Conservation (phyloP, 257 asterid genomes). For the Solanum virginianum region DNA sequence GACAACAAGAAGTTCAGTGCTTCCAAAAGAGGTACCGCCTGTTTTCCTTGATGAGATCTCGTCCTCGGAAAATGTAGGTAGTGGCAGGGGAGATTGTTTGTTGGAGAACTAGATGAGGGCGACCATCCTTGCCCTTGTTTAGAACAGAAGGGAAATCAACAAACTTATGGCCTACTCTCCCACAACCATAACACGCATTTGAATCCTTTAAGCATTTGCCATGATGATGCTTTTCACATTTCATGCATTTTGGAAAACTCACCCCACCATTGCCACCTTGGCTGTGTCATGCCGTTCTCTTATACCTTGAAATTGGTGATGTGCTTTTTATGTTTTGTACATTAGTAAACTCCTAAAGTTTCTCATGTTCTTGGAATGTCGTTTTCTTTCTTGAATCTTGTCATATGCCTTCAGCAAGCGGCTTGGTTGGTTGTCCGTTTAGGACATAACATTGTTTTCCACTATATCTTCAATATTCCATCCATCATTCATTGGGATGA, state of each 20-base stretch:
- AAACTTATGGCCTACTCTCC: no score
- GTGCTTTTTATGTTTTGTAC: background rate
- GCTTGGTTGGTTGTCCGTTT: background rate
- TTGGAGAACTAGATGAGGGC: slow-evolving; percentile 52
- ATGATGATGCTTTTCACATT: no score
- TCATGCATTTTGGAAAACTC: no score
- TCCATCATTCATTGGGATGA: background rate
- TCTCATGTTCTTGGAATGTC: background rate
- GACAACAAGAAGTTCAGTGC: slow-evolving; percentile 10
- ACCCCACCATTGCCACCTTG: no score
- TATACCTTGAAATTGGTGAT: no score
- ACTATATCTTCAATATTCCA: background rate
- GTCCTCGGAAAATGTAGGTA: slow-evolving; percentile 25
- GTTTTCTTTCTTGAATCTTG: background rate
- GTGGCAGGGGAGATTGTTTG: slow-evolving; percentile 36
- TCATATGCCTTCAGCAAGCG: background rate
- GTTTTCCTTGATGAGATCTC: slow-evolving; percentile 33
- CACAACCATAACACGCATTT: no score
- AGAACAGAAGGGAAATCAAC: no score
- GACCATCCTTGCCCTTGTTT: no score
- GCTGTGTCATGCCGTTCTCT: no score
- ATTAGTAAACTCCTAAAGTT: background rate
- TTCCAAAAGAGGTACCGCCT: slow-evolving; percentile 14
- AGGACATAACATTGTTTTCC: background rate
- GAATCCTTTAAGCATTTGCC: no score